These are phyloP conservation scores for Nepenthes gracilis DNA, from an alignment of 148 eudicot genomes.

Conservation along the genomic window DNA sequence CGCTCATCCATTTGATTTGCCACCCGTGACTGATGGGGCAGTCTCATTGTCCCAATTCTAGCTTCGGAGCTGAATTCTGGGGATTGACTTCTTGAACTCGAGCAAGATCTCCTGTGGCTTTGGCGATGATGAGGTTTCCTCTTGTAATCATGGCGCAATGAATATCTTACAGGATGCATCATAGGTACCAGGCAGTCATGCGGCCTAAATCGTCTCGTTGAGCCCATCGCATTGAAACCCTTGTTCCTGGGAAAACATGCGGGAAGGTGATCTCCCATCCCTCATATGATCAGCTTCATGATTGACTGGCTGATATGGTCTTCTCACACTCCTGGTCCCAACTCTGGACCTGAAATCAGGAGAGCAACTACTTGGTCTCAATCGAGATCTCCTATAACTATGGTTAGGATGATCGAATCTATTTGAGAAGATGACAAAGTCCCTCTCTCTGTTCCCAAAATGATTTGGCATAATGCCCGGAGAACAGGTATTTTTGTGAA, in stretches of 20 bases:
- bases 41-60: conserved; percentile 30
- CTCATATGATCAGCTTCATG: conserved; percentile 10
- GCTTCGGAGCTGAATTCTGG: conserved; percentile 48
- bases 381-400: conserved; percentile 13
- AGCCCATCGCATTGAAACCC: conserved; percentile 9
- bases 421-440: conserved; percentile 30
- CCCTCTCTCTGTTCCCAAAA: conserved; percentile 27
- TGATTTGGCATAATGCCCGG: conserved; percentile 21
- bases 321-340: conserved; percentile 18
- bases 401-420: conserved; percentile 11
- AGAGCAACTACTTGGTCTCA: conserved; percentile 25
- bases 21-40: conserved; percentile 13
- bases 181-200: conserved; percentile 12
- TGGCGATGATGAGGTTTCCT: conserved; percentile 19
- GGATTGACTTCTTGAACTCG: conserved; percentile 53
- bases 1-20: conserved; percentile 24
- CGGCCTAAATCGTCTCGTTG: conserved; percentile 14
- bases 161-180: conserved; percentile 17
- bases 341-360: conserved; percentile 20
- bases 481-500: conserved; percentile 14
- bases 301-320: conserved; percentile 8
- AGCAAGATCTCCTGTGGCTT: conserved; percentile 36
- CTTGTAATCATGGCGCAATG: conserved; percentile 7
- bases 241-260: conserved; percentile 11
- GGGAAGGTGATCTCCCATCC: conserved; percentile 16